Evolutionary conservation across 805 yeast species (phyloP).

Genomic region (Wickerhamomyces ciferrii): DNA sequence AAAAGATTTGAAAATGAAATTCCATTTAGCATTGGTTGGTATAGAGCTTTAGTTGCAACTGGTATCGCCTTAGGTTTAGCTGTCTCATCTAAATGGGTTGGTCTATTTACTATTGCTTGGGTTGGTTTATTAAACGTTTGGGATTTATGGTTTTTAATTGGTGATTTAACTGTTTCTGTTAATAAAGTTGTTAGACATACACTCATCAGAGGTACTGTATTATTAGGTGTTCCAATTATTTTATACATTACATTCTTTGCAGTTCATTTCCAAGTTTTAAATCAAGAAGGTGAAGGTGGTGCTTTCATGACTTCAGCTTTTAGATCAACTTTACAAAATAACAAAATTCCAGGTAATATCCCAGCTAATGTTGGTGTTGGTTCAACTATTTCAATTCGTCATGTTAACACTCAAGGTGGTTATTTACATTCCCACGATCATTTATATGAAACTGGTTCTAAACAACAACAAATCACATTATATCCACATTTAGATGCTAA

Average conservation of each 20-base stretch:
- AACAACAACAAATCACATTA: conserved; percentile 78
- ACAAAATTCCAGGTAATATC: conserved; percentile 53
- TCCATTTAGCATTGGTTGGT: conserved; percentile 58
- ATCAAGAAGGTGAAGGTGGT: conserved; percentile 64
- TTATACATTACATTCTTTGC: conserved; percentile 56
- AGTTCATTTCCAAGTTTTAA: conserved; percentile 55
- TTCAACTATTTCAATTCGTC: conserved; percentile 62
- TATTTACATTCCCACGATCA: conserved; percentile 79
- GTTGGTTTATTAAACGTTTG: conserved; percentile 55
- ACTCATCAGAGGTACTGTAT: conserved; percentile 41
- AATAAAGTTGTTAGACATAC: conserved; percentile 41
- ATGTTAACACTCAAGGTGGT: conserved; percentile 68
- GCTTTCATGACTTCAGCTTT: conserved; percentile 72
- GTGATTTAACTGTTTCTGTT: conserved; percentile 55
- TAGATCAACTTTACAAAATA: conserved; percentile 56
- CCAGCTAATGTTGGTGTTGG: conserved; percentile 69
- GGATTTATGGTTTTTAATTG: conserved; percentile 67
- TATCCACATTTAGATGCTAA: conserved; percentile 76
- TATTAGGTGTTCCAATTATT: conserved; percentile 53
- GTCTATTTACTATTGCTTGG: conserved; percentile 78
- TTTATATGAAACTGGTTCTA: conserved; percentile 70
- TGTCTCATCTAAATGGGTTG: conserved; percentile 78
- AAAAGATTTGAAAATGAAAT: conserved; percentile 61
- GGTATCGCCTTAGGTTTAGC: conserved; percentile 73
- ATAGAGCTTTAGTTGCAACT: conserved; percentile 53